Base-by-base conservation (phyloP, 768 basidiomycete genomes). In the Thelephora ganbajun region DNA sequence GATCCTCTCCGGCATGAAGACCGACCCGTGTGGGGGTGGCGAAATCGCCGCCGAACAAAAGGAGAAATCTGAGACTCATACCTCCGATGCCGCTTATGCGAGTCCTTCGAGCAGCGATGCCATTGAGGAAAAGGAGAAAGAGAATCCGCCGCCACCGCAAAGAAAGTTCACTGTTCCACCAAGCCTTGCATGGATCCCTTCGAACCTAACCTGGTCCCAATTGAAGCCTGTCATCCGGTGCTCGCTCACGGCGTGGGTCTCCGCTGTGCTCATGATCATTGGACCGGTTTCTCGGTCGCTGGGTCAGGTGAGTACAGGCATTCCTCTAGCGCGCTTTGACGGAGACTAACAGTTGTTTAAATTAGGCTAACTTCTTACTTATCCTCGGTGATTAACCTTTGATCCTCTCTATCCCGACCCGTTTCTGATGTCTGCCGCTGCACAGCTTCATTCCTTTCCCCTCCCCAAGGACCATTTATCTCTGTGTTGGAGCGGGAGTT, bases 401-500 rank as follows among this genome's bases (percentile, higher is more conserved):
- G 16, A 33, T 7, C n/a, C 13, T 23, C 5, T 3, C 26, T 34
- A 16, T 55, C 53, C 12, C 18, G 5, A 19, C 35, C 13, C 13
- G 11, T 14, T 18, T 41, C 12, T 5, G 22, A 41, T 41, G 39
- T 14, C 12, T 30, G 26, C 5, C 9, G 26, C 26, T 30, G 26
- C 26, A 12, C 46, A 83, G 83, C 74, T 3, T 64, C 77, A 0
- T 74, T 85, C 52, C 53, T 87, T 2, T 80, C 79, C 3, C 79
- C 84, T 1, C 82, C 84, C 0, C 65, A 57, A 18, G 82, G 82
- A 47, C 79, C 81, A 0, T 83, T 85, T 54, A 63, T 81, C n/a
- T 66, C 71, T 3, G 79, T 80, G 3, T 56, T 83, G 12, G 83
- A 85, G 56, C 76, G 80, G 1, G 81, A 85, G 55, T 39, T 73